A percentile compares a stretch with the other conserved stretches of the same genome.
These are phyloP conservation scores for Cladosporium sp. DNA, from an alignment of 2,329 filamentous ascomycete genomes.

Conservation along the genomic window DNA sequence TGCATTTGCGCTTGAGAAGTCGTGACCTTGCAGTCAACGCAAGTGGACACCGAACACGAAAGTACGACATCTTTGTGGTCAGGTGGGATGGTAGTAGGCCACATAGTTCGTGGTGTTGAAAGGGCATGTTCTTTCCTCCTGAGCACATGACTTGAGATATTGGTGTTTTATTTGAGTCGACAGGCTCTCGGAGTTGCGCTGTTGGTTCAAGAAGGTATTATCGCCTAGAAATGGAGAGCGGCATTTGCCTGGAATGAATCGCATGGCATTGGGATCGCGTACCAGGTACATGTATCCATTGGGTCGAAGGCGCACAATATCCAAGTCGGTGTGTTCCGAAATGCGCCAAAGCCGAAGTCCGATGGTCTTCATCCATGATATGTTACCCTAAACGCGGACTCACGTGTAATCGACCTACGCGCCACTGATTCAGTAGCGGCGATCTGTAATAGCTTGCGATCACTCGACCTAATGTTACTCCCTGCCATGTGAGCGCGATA, in stretches of 20 bases:
- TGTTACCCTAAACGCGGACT: neutral
- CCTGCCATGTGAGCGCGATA: neutral
- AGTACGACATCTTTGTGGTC: neutral
- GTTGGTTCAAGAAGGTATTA: neutral
- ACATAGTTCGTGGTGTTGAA: neutral
- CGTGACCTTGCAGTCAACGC: neutral
- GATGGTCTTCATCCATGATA: neutral
- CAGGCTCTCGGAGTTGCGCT: neutral
- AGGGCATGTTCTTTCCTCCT: neutral
- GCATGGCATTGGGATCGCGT: neutral
- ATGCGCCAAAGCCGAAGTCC: constrained; percentile 14
- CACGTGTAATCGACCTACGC: neutral
- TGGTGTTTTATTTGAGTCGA: neutral
- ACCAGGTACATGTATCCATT: neutral
- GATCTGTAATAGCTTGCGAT: neutral
- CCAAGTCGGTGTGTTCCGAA: neutral
- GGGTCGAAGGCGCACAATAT: neutral
- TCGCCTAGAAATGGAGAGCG: neutral
- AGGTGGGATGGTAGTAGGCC: neutral
- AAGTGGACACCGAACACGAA: neutral
- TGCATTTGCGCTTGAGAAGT: neutral
- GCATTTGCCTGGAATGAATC: neutral
- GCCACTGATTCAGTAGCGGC: neutral
- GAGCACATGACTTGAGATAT: neutral
- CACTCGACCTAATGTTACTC: too few species aligned